A percentile compares a stretch with the other conserved stretches of the same genome.
Conservation (phyloP, 495 filamentous ascomycete genomes). For the Aspergillus conjunctus region DNA sequence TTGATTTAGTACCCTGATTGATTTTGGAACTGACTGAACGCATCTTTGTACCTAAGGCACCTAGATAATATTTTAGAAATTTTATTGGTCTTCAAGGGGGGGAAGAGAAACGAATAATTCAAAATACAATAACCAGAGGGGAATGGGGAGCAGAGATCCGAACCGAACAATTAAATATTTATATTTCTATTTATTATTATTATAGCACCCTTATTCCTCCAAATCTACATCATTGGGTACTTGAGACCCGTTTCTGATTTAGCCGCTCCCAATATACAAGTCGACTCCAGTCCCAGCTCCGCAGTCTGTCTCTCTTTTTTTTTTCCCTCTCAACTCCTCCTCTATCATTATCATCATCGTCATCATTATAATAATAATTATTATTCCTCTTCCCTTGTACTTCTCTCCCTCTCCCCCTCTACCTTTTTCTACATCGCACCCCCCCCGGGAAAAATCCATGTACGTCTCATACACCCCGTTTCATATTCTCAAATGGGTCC, state of each 20-base stretch:
- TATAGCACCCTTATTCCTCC: background rate
- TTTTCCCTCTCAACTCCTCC: background rate
- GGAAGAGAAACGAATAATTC: conserved; percentile 11
- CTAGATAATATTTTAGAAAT: background rate
- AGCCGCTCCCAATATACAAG: conserved; percentile 19
- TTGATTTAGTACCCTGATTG: conserved; percentile 5
- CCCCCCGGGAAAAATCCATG: conserved; percentile 26
- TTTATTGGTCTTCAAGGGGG: background rate
- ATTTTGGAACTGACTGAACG: background rate
- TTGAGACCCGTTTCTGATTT: conserved; percentile 12
- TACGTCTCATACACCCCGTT: conserved; percentile 35
- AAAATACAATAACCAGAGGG: conserved; percentile 15
- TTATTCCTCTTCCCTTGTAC: background rate
- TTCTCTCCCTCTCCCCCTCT: conserved; percentile 6
- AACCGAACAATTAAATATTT: conserved; percentile 20
- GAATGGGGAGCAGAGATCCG: conserved; percentile 3
- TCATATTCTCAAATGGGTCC: conserved; percentile 31
- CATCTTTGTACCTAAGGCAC: background rate
- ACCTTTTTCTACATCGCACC: conserved; percentile 11
- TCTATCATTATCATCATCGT: too few relatives aligned
- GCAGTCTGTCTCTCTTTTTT: conserved; percentile 15
- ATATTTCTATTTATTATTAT: conserved; percentile 3
- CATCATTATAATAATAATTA: background rate
- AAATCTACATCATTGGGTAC: conserved; percentile 17
- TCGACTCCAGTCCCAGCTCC: conserved; percentile 19